Conservation (phyloP, 768 basidiomycete species). For the Mycena chlorophos region DNA sequence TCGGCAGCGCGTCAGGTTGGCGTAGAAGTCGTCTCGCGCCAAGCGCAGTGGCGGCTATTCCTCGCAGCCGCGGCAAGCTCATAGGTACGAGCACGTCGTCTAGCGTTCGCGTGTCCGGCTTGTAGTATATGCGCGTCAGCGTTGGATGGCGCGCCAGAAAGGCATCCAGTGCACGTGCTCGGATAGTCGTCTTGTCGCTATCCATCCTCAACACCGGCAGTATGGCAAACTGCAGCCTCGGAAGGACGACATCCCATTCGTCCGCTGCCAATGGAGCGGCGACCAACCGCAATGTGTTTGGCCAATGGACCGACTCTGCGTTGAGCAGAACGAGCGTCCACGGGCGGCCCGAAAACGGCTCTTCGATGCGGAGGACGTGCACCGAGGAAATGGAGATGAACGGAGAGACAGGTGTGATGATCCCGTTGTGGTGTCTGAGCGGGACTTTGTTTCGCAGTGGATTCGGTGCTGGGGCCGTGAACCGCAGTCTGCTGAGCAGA, state of each 20-base stretch:
- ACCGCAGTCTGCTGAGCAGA: not conserved
- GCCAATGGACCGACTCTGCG: slow-evolving; percentile 7
- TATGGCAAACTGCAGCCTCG: slow-evolving; percentile 4
- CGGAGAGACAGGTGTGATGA: slow-evolving; percentile 6
- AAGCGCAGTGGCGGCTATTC: slow-evolving; percentile 14
- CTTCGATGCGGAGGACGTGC: slow-evolving; percentile 5
- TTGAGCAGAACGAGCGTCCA: slow-evolving; percentile 17
- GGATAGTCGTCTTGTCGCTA: not conserved
- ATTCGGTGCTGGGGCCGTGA: not conserved
- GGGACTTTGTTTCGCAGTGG: slow-evolving; percentile 8
- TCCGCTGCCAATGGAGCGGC: slow-evolving; percentile 8
- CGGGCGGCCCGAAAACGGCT: slow-evolving; percentile 3
- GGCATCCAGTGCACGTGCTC: slow-evolving; percentile 13
- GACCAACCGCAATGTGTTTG: slow-evolving; percentile 6
- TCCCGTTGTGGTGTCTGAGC: slow-evolving; percentile 14
- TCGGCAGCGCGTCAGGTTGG: slow-evolving; percentile 7
- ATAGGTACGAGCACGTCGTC: slow-evolving; percentile 2
- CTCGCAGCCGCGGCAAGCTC: slow-evolving; percentile 8
- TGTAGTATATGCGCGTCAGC: slow-evolving; percentile 17
- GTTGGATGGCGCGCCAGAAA: slow-evolving; percentile 12
- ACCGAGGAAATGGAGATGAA: slow-evolving; percentile 19
- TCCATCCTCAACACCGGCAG: slow-evolving; percentile 14
- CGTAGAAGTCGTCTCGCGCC: slow-evolving; percentile 6
- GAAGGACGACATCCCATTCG: slow-evolving; percentile 19
- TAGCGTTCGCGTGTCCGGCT: slow-evolving; percentile 12